A percentile compares a stretch with the other conserved stretches of the same genome.
Evolutionary conservation across 257 asterid species (phyloP).

Genomic region (Phtheirospermum japonicum): DNA sequence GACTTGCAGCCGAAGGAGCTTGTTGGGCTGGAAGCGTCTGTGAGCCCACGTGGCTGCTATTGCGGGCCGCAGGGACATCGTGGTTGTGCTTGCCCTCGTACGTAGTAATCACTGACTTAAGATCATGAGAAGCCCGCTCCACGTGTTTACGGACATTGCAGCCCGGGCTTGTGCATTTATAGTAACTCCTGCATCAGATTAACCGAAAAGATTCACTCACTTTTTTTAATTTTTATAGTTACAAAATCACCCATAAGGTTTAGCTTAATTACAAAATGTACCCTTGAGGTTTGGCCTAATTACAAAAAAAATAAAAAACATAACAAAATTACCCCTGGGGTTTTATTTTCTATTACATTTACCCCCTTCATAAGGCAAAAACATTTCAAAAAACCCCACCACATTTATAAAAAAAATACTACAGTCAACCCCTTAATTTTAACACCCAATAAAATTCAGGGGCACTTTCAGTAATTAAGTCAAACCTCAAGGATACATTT

Average conservation of each 20-base stretch:
- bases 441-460: neutral
- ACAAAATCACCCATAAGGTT: neutral
- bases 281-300: neutral
- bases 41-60: slow-evolving; percentile 47
- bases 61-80: slow-evolving; percentile 80
- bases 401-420: neutral
- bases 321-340: neutral
- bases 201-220: neutral
- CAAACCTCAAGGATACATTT: neutral
- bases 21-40: slow-evolving; percentile 32
- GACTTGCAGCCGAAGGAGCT: slow-evolving; percentile 32
- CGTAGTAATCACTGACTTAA: slow-evolving; percentile 73
- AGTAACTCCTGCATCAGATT: slow-evolving; percentile 64
- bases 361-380: neutral
- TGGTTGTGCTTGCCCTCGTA: slow-evolving; percentile 91
- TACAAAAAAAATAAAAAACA: neutral
- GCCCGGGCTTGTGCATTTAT: slow-evolving; percentile 81
- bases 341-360: neutral
- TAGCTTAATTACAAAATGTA: neutral
- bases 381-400: neutral
- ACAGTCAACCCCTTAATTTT: neutral
- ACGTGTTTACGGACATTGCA: slow-evolving; percentile 80
- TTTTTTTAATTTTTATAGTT: neutral
- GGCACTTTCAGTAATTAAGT: neutral
- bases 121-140: slow-evolving; percentile 86